Evolutionary conservation across 2,329 filamentous ascomycete species (phyloP), one percentile per base, ranked within the genome.

Genomic region (Nannizziopsis arthrosporioides): DNA sequence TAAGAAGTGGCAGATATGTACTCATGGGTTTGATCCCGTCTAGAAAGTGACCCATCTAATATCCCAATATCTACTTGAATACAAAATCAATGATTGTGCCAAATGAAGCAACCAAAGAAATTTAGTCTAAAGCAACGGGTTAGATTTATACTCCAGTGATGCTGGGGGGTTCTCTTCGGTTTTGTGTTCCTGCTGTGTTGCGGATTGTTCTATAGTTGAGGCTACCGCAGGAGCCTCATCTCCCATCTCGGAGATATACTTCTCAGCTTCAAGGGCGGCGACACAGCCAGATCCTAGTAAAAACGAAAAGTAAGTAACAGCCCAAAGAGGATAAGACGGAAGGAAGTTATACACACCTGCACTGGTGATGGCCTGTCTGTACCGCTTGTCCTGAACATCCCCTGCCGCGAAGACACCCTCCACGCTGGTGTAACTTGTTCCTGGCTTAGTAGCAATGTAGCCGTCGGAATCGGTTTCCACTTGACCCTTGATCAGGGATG

Each of bases 331-430:
- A 17, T 17, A 22, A 22, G 11, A 15, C 42, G n/a, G 22, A 30
- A 19, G 34, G 22, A 2, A 34, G 22, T 5, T 17, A 9, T 56
- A 78, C 82, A 64, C 73, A 88, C 87, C 90, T 59, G 92, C 92
- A 71, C 89, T 95, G 55, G 92, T 98, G 57, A 98, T 93, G 41
- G 92, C 92, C 73, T 98, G 92, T 65, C 92, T 80, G 68, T 98
- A 98, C 63, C 83, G 81, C 82, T 96, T 98, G 67, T 98, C 93
- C 73, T 98, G 92, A 8, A 98, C 93, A 64, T 98, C 92, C 55
- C 92, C 92, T 8, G 90, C 92, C 34, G 92, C 92, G 63, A 95
- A 98, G 15, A 98, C 87, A 65, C 92, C 92, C 63, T 87, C 80
- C 5, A 95, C 69, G 68, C 80, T 94, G 42, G 92, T 98, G 62